A percentile compares a stretch with the other conserved stretches of the same genome.
Evolutionary conservation across 768 basidiomycete genomes (phyloP).

Genomic region (Leccinellum albellum): DNA sequence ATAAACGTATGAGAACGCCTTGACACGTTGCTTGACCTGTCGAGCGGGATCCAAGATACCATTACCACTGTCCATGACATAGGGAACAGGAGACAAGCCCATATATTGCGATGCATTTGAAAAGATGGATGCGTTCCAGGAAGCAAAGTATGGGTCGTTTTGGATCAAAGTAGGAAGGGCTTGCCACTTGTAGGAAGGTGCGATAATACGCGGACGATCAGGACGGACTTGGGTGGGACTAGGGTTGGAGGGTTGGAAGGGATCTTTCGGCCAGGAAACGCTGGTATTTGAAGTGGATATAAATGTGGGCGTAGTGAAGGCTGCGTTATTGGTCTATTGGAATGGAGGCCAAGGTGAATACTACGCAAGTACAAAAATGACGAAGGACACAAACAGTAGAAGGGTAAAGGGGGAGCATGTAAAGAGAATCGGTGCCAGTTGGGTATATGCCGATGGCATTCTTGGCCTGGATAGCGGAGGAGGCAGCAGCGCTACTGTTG

Average conservation of each 20-base stretch:
- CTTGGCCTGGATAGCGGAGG: slow-evolving; percentile 57
- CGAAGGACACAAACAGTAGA: slow-evolving; percentile 63
- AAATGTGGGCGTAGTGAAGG: slow-evolving; percentile 71
- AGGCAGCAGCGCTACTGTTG: slow-evolving; percentile 34
- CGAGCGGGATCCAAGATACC: slow-evolving; percentile 92
- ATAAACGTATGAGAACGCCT: slow-evolving; percentile 89
- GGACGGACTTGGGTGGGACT: slow-evolving; percentile 57
- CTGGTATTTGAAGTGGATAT: slow-evolving; percentile 46
- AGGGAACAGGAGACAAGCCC: slow-evolving; percentile 57
- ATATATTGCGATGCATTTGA: slow-evolving; percentile 79
- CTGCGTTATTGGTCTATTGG: slow-evolving; percentile 67
- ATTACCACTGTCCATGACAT: slow-evolving; percentile 75
- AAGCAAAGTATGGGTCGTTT: slow-evolving; percentile 78
- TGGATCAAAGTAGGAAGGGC: slow-evolving; percentile 74
- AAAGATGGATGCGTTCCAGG: slow-evolving; percentile 91
- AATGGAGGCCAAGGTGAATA: not conserved
- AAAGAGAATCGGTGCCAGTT: slow-evolving; percentile 74
- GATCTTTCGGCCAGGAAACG: slow-evolving; percentile 75
- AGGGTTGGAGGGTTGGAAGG: slow-evolving; percentile 66
- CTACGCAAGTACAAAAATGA: not conserved
- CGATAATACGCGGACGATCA: slow-evolving; percentile 88
- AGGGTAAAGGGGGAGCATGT: slow-evolving; percentile 81
- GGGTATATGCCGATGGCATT: slow-evolving; percentile 64
- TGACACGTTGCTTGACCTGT: slow-evolving; percentile 85
- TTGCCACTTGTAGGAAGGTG: slow-evolving; percentile 88